Conservation (phyloP, 805 yeast genomes). For the Torulaspora franciscae region DNA sequence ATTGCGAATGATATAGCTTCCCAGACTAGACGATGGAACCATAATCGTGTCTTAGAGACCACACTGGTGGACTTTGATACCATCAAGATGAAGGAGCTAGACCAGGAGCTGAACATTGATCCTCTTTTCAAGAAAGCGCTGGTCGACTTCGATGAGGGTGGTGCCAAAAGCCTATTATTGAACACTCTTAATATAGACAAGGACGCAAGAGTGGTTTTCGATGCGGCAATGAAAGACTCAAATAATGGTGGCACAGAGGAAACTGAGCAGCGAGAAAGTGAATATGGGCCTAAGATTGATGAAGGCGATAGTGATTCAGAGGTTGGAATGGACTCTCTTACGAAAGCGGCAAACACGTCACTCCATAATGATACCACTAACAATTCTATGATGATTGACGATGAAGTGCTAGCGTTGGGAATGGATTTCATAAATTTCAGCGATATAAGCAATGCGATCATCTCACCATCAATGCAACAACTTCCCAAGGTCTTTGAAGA, state of each 20-base stretch:
- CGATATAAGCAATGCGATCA: conserved; percentile 33
- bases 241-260: conserved; percentile 15
- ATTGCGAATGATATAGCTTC: conserved; percentile 27
- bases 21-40: conserved; percentile 26
- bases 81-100: conserved; percentile 51
- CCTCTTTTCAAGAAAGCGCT: conserved; percentile 71
- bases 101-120: conserved; percentile 62
- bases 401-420: conserved; percentile 34
- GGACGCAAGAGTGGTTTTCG: conserved; percentile 58
- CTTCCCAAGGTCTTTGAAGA: conserved; percentile 55
- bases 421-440: conserved; percentile 32
- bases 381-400: conserved; percentile 19
- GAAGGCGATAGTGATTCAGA: conserved; percentile 9
- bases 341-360: not conserved
- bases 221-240: conserved; percentile 43
- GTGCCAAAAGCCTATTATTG: conserved; percentile 63
- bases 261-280: conserved; percentile 13
- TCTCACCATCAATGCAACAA: conserved; percentile 71
- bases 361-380: not conserved
- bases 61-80: conserved; percentile 50
- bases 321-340: not conserved
- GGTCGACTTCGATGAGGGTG: conserved; percentile 79
- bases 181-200: conserved; percentile 56
- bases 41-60: conserved; percentile 36
- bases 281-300: conserved; percentile 14